Evolutionary conservation across 345 rosid genomes (phyloP).

Genomic region (Reutealis trisperma): DNA sequence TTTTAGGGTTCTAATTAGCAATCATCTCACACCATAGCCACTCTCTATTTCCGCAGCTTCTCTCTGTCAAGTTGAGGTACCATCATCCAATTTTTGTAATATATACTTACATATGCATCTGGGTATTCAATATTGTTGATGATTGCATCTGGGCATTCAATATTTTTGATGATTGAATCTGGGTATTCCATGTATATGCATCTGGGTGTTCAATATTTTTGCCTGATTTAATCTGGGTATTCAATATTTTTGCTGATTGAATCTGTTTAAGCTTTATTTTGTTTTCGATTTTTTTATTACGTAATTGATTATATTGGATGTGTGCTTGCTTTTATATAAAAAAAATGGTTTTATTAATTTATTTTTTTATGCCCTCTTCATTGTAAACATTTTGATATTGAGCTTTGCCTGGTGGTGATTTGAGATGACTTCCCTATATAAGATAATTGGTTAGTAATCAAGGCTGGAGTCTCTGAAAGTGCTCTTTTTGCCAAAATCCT

Average conservation of each 20-base stretch:
- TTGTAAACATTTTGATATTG: constrained; percentile 15
- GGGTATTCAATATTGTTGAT: not conserved
- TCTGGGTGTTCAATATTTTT: too few relatives aligned
- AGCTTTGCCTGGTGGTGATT: constrained; percentile 13
- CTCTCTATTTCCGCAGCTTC: not conserved
- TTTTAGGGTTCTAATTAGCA: not conserved
- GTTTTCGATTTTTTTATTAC: not conserved
- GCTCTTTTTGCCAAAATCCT: constrained; percentile 34
- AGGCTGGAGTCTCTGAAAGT: constrained; percentile 62
- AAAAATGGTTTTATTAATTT: not conserved
- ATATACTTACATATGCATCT: too few relatives aligned
- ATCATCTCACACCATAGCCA: too few relatives aligned
- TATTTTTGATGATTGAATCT: too few relatives aligned
- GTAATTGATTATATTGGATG: not conserved
- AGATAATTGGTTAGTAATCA: constrained; percentile 34
- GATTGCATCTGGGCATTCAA: not conserved
- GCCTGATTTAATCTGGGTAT: too few relatives aligned
- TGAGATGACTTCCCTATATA: constrained; percentile 11
- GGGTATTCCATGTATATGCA: too few relatives aligned
- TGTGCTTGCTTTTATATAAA: too few relatives aligned
- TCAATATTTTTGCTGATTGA: too few relatives aligned
- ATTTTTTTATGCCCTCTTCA: not conserved
- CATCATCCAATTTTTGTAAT: constrained; percentile 5
- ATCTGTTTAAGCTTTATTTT: too few relatives aligned
- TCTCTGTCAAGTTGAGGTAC: constrained; percentile 19